These are phyloP conservation scores for Daldinia childiae DNA, from an alignment of 495 filamentous ascomycete species.

Conservation along the genomic window DNA sequence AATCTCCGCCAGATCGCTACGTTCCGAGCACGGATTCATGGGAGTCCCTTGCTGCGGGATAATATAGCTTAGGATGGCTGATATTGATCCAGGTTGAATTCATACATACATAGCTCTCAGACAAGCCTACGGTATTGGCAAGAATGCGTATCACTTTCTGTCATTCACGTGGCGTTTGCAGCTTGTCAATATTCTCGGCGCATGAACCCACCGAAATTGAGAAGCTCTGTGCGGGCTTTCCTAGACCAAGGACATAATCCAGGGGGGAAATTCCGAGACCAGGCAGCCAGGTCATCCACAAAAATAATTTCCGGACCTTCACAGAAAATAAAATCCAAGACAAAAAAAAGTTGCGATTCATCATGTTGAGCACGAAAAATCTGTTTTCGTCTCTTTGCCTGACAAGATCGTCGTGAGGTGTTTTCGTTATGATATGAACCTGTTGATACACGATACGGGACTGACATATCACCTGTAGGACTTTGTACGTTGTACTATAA, in stretches of 20 bases:
- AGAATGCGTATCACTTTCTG: slow-evolving; percentile 8
- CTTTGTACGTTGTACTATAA: too few species aligned
- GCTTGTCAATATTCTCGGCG: slow-evolving; percentile 28
- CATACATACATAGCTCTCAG: slow-evolving; percentile 8
- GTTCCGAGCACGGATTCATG: slow-evolving; percentile 24
- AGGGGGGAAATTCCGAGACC: slow-evolving; percentile 20
- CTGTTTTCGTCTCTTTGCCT: neutral
- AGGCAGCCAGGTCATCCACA: slow-evolving; percentile 25
- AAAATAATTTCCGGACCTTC: slow-evolving; percentile 32
- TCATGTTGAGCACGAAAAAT: neutral
- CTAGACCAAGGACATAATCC: slow-evolving; percentile 12
- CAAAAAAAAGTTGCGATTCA: neutral
- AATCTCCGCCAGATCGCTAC: slow-evolving; percentile 14
- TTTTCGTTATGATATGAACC: neutral
- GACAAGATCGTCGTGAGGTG: neutral
- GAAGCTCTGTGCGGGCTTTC: slow-evolving; percentile 35
- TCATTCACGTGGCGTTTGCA: slow-evolving; percentile 29
- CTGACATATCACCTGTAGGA: neutral
- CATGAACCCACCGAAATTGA: slow-evolving; percentile 37
- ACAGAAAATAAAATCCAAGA: neutral
- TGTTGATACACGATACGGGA: neutral
- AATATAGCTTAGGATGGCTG: slow-evolving; percentile 26
- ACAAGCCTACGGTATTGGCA: neutral
- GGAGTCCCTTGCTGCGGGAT: slow-evolving; percentile 9
- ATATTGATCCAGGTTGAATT: slow-evolving; percentile 25